Evolutionary conservation across 2,329 filamentous ascomycete species (phyloP), one percentile per base, ranked within the genome.

Genomic region (Sclerotiophoma versabilis): DNA sequence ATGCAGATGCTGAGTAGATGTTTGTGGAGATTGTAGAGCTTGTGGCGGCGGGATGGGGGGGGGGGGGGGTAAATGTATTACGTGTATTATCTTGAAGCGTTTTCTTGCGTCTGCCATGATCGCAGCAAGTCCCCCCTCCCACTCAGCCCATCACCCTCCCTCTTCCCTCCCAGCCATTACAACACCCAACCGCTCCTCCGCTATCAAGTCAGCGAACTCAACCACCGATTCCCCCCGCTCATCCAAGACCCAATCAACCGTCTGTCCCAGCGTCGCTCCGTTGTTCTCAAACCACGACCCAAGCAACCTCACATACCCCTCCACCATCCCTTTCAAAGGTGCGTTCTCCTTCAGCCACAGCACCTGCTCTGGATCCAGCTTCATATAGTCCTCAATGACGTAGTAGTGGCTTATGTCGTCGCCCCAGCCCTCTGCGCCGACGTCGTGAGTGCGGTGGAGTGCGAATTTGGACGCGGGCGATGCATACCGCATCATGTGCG

Each of bases 131-230:
- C n/a, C n/a, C n/a, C n/a, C n/a, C n/a, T n/a, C n/a, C n/a, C n/a
- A n/a, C n/a, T n/a, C n/a, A n/a, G 10, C 19, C 5, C n/a, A 17
- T 27, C 27, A 20, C 14, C 1, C 29, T 39, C 46, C 41, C 12
- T 2, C 36, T 36, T 42, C 36, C 43, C 37, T 39, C 33, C 43
- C 23, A 26, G 6, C 11, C 7, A 76, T 57, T 41, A 73, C 77
- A 56, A 96, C 72, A 78, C 96, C 59, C 85, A 90, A 63, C 85
- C 91, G 77, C 78, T 96, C 54, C 80, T 89, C 68, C 84, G 87
- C 70, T 85, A 88, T 49, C 81, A 89, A 57, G 76, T 86, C 38
- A 82, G 86, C 69, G 86, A 97, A 68, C 37, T 79, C 80, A 27
- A 75, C 75, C 6, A 81, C 68, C 59, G 84, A 79, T 38, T 80